Base-by-base conservation (phyloP, 768 basidiomycete genomes). In the Podaxis sp. region DNA sequence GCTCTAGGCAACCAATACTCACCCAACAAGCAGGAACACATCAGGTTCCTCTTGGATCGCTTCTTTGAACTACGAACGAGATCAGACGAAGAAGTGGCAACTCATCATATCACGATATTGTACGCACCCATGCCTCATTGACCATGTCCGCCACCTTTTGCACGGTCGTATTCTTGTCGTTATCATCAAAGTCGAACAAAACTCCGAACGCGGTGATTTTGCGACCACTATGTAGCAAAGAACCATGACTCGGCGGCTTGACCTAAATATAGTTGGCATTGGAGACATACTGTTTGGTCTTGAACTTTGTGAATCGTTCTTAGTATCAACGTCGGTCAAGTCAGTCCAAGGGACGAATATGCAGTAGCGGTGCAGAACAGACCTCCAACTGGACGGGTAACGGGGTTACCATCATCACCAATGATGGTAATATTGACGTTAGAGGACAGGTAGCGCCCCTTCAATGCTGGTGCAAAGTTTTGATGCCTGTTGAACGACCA, bases 391-490 rank as follows among this genome's bases (percentile, higher is more conserved):
- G 79, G 75, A 4, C 73, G 70, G 52, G 66, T 78, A 30, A 76
- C 73, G 3, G 72, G 69, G 38, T 77, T 68, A 36, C 76, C 76
- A n/a, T 76, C 62, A 38, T 74, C 68, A 67, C 83, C 80, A 15
- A 79, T 65, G 9, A 90, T 70, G 2, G 93, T 94, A 70, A 96
- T 92, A 75, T 96, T 92, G 60, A 86, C 90, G 68, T 96, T 96
- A 2, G 88, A 92, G 1, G 92, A 87, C 52, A 97, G 76, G 72
- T 94, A 95, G 51, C 87, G 81, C 5, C 90, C 92, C 7, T 83
- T 79, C 73, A 87, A 81, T 52, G 84, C 75, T 2, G 86, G 87
- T 2, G 77, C 86, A 68, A 93, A 90, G 70, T 89, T 89, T 57
- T 79, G 74, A 71, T 89, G 78, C 75, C 84, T 88, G 61, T 42